Conservation (phyloP, 2,329 filamentous ascomycete species). For the Knoxdaviesia capensis region DNA sequence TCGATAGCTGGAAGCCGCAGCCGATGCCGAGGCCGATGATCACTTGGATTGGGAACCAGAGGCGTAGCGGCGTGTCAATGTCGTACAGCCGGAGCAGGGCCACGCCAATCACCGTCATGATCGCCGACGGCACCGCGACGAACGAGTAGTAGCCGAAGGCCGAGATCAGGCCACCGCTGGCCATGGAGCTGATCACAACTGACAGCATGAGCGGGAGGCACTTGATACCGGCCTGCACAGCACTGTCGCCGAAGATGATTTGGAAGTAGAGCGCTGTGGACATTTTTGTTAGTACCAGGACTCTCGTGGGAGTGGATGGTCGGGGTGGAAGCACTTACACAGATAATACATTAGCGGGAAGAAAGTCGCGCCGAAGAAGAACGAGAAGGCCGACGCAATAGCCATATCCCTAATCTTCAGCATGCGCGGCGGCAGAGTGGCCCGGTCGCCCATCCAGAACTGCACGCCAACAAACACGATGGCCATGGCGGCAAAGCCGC, state of each 20-base stretch:
- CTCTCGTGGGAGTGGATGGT: conserved; percentile 4
- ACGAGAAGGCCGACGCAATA: conserved; percentile 20
- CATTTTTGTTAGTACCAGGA: neutral
- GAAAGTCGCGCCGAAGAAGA: conserved; percentile 29
- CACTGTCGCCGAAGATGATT: conserved; percentile 28
- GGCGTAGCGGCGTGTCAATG: conserved; percentile 20
- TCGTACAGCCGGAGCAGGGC: conserved; percentile 34
- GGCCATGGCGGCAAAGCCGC: conserved; percentile 24
- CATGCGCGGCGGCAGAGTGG: conserved; percentile 25
- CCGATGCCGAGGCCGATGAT: conserved; percentile 23
- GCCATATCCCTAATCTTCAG: conserved; percentile 21
- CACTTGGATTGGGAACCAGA: conserved; percentile 40
- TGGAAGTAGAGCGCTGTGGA: conserved; percentile 28
- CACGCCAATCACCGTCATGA: conserved; percentile 22
- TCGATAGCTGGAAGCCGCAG: conserved; percentile 24
- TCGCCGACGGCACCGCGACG: conserved; percentile 20
- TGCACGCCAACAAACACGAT: conserved; percentile 26
- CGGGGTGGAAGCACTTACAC: conserved; percentile 14
- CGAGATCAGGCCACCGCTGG: conserved; percentile 20
- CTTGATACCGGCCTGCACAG: conserved; percentile 32
- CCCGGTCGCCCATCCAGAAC: conserved; percentile 18
- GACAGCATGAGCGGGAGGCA: conserved; percentile 30
- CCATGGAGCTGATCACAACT: conserved; percentile 25
- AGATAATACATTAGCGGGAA: conserved; percentile 33
- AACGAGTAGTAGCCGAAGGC: conserved; percentile 19